phyloP scores from a whole-genome alignment of 1,284 basidiomycete species.

The Naganishia sp. region DNA sequence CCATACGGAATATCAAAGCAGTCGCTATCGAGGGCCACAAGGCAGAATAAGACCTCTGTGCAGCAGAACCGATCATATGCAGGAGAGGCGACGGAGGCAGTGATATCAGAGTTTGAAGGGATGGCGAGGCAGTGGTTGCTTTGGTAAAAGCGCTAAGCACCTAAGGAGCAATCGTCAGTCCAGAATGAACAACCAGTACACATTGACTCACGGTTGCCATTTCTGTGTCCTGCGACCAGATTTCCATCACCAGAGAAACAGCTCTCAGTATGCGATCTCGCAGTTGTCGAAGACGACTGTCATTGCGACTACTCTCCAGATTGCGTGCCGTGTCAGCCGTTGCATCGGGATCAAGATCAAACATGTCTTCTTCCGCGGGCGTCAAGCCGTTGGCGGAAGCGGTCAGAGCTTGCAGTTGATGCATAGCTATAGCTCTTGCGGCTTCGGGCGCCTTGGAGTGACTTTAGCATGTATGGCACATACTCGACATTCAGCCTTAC shows the following conservation, averaged over 20 bases:
- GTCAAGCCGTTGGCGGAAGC: conserved; percentile 83
- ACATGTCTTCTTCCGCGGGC: conserved; percentile 67
- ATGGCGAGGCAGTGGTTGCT: conserved; percentile 70
- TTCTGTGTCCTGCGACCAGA: conserved; percentile 74
- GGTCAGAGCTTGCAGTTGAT: conserved; percentile 73
- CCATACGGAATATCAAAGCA: conserved; percentile 74
- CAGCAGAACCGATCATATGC: conserved; percentile 72
- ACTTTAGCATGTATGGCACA: conserved; percentile 28
- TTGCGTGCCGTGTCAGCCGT: conserved; percentile 41
- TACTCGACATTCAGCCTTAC: conserved; percentile 51
- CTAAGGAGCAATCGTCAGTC: conserved; percentile 51
- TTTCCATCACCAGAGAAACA: conserved; percentile 64
- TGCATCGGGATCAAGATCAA: conserved; percentile 59
- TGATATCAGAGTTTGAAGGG: conserved; percentile 68
- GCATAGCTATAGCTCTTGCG: conserved; percentile 62
- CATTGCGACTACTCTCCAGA: conserved; percentile 63
- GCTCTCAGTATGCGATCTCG: conserved; percentile 65
- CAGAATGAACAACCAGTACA: too few species aligned
- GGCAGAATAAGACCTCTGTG: conserved; percentile 70
- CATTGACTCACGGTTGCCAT: conserved; percentile 67
- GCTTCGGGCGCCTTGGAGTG: conserved; percentile 66
- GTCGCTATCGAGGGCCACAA: conserved; percentile 79
- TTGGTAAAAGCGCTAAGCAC: conserved; percentile 76
- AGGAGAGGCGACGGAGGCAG: conserved; percentile 75
- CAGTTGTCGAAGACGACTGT: conserved; percentile 64